Evolutionary conservation across 2,329 filamentous ascomycete species (phyloP).

Genomic region (Xylariaceae sp.): DNA sequence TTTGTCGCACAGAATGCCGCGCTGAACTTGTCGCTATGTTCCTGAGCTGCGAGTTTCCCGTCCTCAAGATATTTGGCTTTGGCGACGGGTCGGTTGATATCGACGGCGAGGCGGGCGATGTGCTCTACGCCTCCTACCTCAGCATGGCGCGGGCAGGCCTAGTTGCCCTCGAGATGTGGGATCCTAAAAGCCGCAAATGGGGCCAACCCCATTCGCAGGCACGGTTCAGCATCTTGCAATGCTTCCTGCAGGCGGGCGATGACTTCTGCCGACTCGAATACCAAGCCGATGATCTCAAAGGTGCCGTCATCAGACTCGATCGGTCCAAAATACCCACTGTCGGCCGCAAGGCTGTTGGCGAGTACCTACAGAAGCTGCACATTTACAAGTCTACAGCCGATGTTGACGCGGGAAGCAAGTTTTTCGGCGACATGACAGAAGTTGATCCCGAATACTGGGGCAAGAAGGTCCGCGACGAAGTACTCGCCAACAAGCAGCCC

Average conservation of each 20-base stretch:
- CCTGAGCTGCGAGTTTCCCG: conserved; percentile 78
- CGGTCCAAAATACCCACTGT: conserved; percentile 79
- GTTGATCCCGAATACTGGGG: conserved; percentile 82
- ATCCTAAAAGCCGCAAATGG: conserved; percentile 86
- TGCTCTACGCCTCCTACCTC: conserved; percentile 84
- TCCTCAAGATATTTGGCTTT: conserved; percentile 87
- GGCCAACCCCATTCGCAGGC: conserved; percentile 90
- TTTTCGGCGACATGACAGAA: conserved; percentile 79
- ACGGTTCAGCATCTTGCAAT: conserved; percentile 77
- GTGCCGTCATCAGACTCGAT: conserved; percentile 77
- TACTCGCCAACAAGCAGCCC: conserved; percentile 73
- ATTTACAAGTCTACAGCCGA: conserved; percentile 90
- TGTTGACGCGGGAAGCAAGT: conserved; percentile 65
- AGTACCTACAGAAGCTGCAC: conserved; percentile 85
- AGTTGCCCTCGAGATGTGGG: conserved; percentile 87
- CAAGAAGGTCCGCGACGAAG: conserved; percentile 68
- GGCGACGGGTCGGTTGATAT: conserved; percentile 72
- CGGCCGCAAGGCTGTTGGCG: conserved; percentile 74
- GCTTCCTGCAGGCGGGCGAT: conserved; percentile 78
- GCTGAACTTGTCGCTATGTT: conserved; percentile 93
- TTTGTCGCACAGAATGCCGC: conserved; percentile 63
- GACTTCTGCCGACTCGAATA: conserved; percentile 81
- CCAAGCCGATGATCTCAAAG: conserved; percentile 66
- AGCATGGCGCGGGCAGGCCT: conserved; percentile 93
- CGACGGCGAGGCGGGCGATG: conserved; percentile 70